Base-by-base conservation (phyloP, 352 stramenopile species). In the Pythium angustatum region DNA sequence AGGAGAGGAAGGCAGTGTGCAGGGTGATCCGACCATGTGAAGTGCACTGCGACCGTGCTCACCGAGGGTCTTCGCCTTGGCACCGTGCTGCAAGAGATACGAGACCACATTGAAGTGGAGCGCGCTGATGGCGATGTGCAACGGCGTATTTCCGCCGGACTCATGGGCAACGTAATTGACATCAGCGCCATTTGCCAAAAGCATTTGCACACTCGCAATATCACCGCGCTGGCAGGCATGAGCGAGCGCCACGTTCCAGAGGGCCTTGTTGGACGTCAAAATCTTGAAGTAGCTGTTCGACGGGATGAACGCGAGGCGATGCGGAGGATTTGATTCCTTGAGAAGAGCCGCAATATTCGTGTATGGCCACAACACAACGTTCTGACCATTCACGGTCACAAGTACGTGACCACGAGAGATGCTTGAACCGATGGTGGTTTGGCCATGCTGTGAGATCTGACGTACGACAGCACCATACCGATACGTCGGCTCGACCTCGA, bases 161-260 rank as follows among this genome's bases (percentile, higher is more conserved):
- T 96, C 85, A 53, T 93, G 76, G 11, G 85, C 85, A 17, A 96
- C 74, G 57, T 96, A 96, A 65, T 96, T 96, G 24, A 96, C 87
- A 68, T 96, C 87, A 5, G 87, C 85, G 30, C 87, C 85, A 38
- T 96, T 96, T 2, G 85, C 83, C 5, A 96, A 71, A 14, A 96
- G 72, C 87, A 96, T 96, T 73, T 96, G 87, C 17, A 96, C 87
- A 58, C 82, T 93, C 5, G 77, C 83, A 34, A 96, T 78, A 55
- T 93, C 85, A 47, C 87, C 87, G 9, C 85, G 85, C 58, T 96
- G 87, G 24, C 87, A 96, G 0, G 87, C 87, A 64, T 96, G 83
- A 48, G 93, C 87, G 19, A 96, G 71, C n/a, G 87, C 87, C 12
- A 96, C 87, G 51, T 96, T 96, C 87, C 87, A 96, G 14, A 96